Evolutionary conservation across 768 basidiomycete species (phyloP).

Genomic region (Dioszegia crocea): DNA sequence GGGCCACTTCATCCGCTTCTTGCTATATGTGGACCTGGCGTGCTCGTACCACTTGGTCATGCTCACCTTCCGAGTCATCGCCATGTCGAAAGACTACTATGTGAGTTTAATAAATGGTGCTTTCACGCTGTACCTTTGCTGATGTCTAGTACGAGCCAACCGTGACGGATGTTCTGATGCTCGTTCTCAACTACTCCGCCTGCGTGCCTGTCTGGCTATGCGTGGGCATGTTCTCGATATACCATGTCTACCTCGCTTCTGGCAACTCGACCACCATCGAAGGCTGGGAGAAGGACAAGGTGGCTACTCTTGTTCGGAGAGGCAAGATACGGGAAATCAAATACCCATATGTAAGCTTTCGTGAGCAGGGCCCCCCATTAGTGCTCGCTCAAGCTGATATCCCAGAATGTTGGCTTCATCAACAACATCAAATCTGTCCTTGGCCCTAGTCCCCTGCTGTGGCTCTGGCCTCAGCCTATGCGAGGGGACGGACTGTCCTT

Average conservation of each 20-base stretch:
- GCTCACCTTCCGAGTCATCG: constrained; percentile 62
- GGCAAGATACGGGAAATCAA: constrained; percentile 86
- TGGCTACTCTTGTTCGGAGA: constrained; percentile 71
- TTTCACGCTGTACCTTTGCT: neutral
- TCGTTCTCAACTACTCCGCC: constrained; percentile 79
- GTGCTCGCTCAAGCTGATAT: too few species aligned
- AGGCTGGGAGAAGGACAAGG: constrained; percentile 96
- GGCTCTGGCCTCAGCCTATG: constrained; percentile 74
- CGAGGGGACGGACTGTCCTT: constrained; percentile 72
- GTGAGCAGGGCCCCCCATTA: too few species aligned
- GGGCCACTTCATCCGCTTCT: constrained; percentile 71
- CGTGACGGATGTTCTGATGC: constrained; percentile 67
- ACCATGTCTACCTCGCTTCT: constrained; percentile 72
- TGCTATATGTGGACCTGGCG: constrained; percentile 86
- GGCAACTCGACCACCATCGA: constrained; percentile 94
- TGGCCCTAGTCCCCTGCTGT: constrained; percentile 67
- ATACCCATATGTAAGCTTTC: constrained; percentile 90
- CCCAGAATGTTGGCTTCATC: constrained; percentile 70
- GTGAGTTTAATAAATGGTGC: too few species aligned
- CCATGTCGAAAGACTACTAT: constrained; percentile 14
- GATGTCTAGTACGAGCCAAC: constrained; percentile 63
- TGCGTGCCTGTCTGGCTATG: constrained; percentile 79
- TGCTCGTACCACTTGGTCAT: constrained; percentile 82
- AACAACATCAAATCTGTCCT: constrained; percentile 74
- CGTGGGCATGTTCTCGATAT: constrained; percentile 88